These are phyloP conservation scores for Elsinoe perseae DNA, from an alignment of 2,329 filamentous ascomycete genomes.

Conservation along the genomic window DNA sequence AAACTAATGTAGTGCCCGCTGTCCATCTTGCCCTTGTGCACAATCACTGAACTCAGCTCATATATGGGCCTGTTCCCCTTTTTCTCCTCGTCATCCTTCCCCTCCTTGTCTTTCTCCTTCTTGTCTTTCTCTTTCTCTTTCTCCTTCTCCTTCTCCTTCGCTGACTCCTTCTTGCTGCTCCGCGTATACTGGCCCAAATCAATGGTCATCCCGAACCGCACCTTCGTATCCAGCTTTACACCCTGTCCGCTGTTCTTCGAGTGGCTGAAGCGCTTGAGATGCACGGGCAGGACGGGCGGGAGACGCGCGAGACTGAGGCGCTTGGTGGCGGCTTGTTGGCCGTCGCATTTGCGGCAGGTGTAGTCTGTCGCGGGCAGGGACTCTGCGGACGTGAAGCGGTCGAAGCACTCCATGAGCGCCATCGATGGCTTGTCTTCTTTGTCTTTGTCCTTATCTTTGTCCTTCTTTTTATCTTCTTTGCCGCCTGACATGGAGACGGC, in stretches of 20 bases:
- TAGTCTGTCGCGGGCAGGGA: conserved; percentile 70
- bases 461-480: conserved; percentile 21
- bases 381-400: conserved; percentile 80
- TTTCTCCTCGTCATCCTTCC: not conserved
- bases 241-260: conserved; percentile 56
- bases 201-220: conserved; percentile 76
- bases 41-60: conserved; percentile 80
- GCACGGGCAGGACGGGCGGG: conserved; percentile 83
- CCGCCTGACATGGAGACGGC: conserved; percentile 39
- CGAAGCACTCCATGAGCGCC: conserved; percentile 55
- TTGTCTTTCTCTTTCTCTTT: conserved; percentile 40
- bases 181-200: conserved; percentile 83
- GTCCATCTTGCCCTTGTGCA: conserved; percentile 88
- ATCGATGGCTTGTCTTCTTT: not conserved
- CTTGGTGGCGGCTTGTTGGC: conserved; percentile 68
- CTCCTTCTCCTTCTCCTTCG: conserved; percentile 36
- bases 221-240: conserved; percentile 80
- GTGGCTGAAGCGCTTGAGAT: conserved; percentile 58
- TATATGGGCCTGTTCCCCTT: conserved; percentile 58
- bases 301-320: conserved; percentile 76
- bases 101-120: conserved; percentile 16
- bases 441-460: conserved; percentile 14
- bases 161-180: conserved; percentile 14
- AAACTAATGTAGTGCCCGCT: conserved; percentile 91
- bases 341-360: conserved; percentile 71